Evolutionary conservation across 2,329 filamentous ascomycete species (phyloP).

Genomic region (Xylaria polymorpha): DNA sequence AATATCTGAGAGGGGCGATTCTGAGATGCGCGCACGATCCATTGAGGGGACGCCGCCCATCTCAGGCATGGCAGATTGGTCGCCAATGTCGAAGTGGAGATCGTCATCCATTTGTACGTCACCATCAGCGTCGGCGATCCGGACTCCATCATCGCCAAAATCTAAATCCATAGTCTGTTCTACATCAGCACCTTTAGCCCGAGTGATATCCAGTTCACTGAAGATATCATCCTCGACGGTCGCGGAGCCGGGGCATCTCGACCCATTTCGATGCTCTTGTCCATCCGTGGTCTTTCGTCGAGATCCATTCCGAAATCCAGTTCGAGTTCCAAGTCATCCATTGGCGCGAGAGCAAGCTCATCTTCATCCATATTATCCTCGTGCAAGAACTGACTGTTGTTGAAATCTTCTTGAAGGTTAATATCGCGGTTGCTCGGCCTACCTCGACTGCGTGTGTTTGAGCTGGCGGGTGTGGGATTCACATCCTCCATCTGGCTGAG

Average conservation of each 20-base stretch:
- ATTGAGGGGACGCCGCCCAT: constrained; percentile 60
- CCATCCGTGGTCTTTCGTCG: constrained; percentile 69
- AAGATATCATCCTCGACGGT: constrained; percentile 76
- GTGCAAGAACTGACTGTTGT: constrained; percentile 84
- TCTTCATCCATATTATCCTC: constrained; percentile 70
- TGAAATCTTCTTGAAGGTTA: constrained; percentile 75
- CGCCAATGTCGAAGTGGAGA: constrained; percentile 71
- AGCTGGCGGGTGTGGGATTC: constrained; percentile 64
- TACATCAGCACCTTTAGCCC: constrained; percentile 67
- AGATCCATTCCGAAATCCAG: constrained; percentile 80
- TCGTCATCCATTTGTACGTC: constrained; percentile 73
- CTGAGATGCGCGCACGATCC: constrained; percentile 71
- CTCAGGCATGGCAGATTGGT: constrained; percentile 68
- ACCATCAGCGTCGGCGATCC: constrained; percentile 72
- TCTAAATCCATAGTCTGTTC: constrained; percentile 67
- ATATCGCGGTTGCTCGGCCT: constrained; percentile 69
- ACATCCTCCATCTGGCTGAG: constrained; percentile 78
- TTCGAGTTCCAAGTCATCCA: constrained; percentile 77
- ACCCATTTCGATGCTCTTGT: constrained; percentile 84
- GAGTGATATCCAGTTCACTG: constrained; percentile 70
- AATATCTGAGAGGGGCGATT: constrained; percentile 77
- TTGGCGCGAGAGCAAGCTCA: constrained; percentile 64
- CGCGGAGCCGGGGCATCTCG: constrained; percentile 81
- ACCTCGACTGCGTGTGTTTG: constrained; percentile 63
- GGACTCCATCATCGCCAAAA: constrained; percentile 65